phyloP scores from a whole-genome alignment of 352 stramenopile genomes.

The Phytophthora ohioensis region DNA sequence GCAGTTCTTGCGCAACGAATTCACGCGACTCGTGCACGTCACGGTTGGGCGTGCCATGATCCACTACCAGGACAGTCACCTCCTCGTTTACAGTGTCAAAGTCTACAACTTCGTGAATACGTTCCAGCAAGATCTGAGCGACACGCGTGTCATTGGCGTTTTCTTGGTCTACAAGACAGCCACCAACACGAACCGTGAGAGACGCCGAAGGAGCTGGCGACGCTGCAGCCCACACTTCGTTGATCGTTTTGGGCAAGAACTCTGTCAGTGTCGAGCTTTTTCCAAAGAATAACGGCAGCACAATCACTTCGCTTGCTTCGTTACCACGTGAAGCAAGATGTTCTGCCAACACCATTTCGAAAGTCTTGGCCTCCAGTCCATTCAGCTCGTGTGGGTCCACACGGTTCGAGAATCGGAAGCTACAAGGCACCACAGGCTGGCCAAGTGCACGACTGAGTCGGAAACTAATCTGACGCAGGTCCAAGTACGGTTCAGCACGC shows the following conservation, averaged over 20 bases:
- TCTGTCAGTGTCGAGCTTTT: conserved; percentile 80
- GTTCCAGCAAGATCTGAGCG: conserved; percentile 68
- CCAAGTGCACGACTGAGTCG: conserved; percentile 66
- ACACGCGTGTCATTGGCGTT: conserved; percentile 62
- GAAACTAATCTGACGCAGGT: conserved; percentile 79
- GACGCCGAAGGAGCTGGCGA: conserved; percentile 14
- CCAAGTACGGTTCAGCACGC: conserved; percentile 69
- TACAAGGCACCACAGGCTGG: conserved; percentile 70
- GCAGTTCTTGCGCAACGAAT: conserved; percentile 65
- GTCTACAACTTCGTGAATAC: conserved; percentile 52
- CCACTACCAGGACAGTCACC: conserved; percentile 75
- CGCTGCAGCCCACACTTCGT: conserved; percentile 49
- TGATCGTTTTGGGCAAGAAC: conserved; percentile 68
- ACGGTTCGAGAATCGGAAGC: conserved; percentile 83
- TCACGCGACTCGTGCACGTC: conserved; percentile 77
- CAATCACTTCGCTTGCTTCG: conserved; percentile 44
- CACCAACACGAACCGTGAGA: conserved; percentile 53
- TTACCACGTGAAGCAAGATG: conserved; percentile 43
- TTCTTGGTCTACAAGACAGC: conserved; percentile 67
- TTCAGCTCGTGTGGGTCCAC: conserved; percentile 68
- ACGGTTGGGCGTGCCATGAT: conserved; percentile 76
- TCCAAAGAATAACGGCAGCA: conserved; percentile 87
- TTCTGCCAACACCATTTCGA: conserved; percentile 68
- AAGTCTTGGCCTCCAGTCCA: conserved; percentile 66
- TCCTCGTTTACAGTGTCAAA: conserved; percentile 35